Conservation (phyloP, 2,329 filamentous ascomycete genomes). For the Cyclaneusma minus region DNA sequence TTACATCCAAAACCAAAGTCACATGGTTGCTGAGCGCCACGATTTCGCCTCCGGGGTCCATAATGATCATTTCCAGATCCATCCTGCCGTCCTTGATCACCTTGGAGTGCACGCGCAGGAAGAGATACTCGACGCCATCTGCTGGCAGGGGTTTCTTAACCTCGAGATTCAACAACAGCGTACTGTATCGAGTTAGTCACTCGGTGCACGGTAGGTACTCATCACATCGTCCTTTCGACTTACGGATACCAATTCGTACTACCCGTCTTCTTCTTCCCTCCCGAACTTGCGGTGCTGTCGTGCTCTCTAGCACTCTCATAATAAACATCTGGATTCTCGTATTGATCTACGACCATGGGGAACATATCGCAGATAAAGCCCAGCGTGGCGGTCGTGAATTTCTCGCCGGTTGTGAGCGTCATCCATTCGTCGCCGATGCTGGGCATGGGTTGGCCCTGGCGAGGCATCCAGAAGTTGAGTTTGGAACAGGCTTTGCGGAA, state of each 20-base stretch:
- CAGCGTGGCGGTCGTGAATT: conserved; percentile 47
- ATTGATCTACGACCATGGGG: conserved; percentile 46
- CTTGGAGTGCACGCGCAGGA: conserved; percentile 48
- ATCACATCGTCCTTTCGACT: conserved; percentile 11
- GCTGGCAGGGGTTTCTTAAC: conserved; percentile 56
- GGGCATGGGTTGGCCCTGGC: conserved; percentile 23
- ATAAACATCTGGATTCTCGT: conserved; percentile 16
- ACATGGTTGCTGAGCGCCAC: conserved; percentile 56
- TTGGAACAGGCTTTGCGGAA: conserved; percentile 24
- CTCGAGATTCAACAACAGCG: conserved; percentile 59
- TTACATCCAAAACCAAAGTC: conserved; percentile 43
- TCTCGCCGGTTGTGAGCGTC: conserved; percentile 38
- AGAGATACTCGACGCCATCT: conserved; percentile 59
- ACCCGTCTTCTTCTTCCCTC: conserved; percentile 13
- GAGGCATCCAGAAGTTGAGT: conserved; percentile 35
- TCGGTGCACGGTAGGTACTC: conserved; percentile 50
- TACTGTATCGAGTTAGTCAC: too few species aligned
- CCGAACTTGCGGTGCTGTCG: conserved; percentile 9
- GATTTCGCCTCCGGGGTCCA: conserved; percentile 47
- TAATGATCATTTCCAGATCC: conserved; percentile 56
- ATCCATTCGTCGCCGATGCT: conserved; percentile 51
- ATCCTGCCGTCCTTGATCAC: conserved; percentile 54
- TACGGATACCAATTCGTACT: conserved; percentile 19
- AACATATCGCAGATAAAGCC: conserved; percentile 56
- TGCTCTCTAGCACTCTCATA: conserved; percentile 7